Evolutionary conservation across 352 stramenopile genomes (phyloP).

Genomic region (Pythium phragmiticola): DNA sequence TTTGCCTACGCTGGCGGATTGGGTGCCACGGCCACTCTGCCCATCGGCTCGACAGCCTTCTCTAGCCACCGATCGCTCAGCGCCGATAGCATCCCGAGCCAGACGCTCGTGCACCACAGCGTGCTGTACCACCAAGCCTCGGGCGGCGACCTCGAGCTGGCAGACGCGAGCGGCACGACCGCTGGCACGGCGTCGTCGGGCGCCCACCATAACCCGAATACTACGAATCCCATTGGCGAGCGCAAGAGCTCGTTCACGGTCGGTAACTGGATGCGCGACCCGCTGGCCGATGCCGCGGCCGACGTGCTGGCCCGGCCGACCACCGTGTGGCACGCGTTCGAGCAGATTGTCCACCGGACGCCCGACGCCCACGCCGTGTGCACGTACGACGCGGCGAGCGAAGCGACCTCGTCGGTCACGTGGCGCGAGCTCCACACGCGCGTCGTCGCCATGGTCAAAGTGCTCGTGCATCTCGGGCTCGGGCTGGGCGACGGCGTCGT

Average conservation of each 20-base stretch:
- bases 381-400: conserved; percentile 8
- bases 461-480: conserved; percentile 57
- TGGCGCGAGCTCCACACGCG: conserved; percentile 40
- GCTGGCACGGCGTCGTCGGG: conserved; percentile 3
- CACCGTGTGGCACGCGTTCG: conserved; percentile 29
- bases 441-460: conserved; percentile 36
- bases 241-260: conserved; percentile 31
- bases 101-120: conserved; percentile 6
- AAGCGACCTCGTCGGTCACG: conserved; percentile 24
- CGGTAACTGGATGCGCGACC: conserved; percentile 19
- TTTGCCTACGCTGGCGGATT: too few species aligned
- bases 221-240: conserved; percentile 4
- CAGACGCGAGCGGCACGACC: conserved; percentile 15
- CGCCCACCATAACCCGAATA: neutral
- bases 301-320: conserved; percentile 26
- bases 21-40: too few species aligned
- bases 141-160: neutral
- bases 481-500: conserved; percentile 56
- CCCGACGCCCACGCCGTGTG: conserved; percentile 20
- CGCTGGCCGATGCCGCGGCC: conserved; percentile 20
- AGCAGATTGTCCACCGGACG: conserved; percentile 23
- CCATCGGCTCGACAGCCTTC: neutral
- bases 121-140: neutral
- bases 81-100: neutral
- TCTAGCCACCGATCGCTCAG: neutral